Conservation (phyloP, 1,284 basidiomycete species). For the Rugosomyces carneus region DNA sequence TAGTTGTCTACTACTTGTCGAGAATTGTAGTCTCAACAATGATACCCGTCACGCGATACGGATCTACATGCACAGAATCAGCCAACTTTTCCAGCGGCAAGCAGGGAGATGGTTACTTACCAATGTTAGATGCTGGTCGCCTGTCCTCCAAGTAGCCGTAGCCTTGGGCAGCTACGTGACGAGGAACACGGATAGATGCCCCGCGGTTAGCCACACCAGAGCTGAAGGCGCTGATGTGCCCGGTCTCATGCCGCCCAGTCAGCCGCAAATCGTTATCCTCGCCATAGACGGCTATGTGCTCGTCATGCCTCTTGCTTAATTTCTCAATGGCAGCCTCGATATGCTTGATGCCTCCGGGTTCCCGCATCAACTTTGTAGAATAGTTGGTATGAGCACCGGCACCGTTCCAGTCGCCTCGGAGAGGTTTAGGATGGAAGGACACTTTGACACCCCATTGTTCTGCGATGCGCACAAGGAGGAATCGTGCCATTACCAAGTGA, state of each 20-base stretch:
- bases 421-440: conserved; percentile 99
- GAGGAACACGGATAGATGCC: conserved; percentile 90
- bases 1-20: conserved; percentile 35
- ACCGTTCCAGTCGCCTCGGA: conserved; percentile 98
- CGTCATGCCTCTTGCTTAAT: conserved; percentile 74
- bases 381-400: conserved; percentile 97
- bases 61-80: conserved; percentile 45
- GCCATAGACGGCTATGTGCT: conserved; percentile 96
- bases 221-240: conserved; percentile 89
- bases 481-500: conserved; percentile 96
- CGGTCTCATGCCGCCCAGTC: conserved; percentile 95
- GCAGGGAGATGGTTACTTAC: conserved; percentile 40
- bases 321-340: conserved; percentile 96
- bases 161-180: conserved; percentile 88
- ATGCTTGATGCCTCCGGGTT: conserved; percentile 87
- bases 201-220: conserved; percentile 98
- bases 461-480: conserved; percentile 87
- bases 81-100: neutral
- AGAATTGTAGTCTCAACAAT: conserved; percentile 88
- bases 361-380: conserved; percentile 89
- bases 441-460: conserved; percentile 99
- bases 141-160: conserved; percentile 96
- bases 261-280: conserved; percentile 94
- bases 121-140: conserved; percentile 96
- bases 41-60: conserved; percentile 85